Evolutionary conservation across 2,329 filamentous ascomycete genomes (phyloP).

Genomic region (Aspergillus thermomutatus): DNA sequence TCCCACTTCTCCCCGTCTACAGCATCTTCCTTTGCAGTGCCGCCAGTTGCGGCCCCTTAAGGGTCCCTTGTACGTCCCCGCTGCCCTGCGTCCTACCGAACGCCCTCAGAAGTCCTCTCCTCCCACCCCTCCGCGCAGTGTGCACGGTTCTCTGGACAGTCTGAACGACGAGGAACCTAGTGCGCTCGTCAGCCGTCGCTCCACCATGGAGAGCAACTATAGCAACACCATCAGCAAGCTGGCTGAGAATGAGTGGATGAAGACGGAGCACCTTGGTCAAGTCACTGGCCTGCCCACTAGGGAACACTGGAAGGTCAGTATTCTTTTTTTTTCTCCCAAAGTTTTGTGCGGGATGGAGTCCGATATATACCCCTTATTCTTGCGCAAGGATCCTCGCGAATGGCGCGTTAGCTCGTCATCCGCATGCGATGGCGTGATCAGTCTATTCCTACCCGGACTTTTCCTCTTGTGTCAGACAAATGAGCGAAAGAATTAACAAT

Average conservation of each 20-base stretch:
- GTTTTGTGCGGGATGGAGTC: not conserved
- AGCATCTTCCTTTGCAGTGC: conserved; percentile 43
- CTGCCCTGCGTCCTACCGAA: conserved; percentile 60
- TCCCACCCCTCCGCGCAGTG: conserved; percentile 51
- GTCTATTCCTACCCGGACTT: not conserved
- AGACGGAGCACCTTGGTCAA: conserved; percentile 51
- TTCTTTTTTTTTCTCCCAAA: not conserved
- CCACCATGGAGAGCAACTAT: conserved; percentile 40
- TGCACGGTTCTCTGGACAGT: conserved; percentile 54
- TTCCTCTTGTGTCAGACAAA: not conserved
- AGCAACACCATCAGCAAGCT: conserved; percentile 43
- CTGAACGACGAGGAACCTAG: conserved; percentile 35
- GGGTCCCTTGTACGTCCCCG: conserved; percentile 61
- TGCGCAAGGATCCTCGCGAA: conserved; percentile 16
- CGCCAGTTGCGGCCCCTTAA: conserved; percentile 59
- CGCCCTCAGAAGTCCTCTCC: conserved; percentile 45
- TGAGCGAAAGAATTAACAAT: conserved; percentile 12
- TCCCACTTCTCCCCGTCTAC: conserved; percentile 49
- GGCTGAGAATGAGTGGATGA: conserved; percentile 52
- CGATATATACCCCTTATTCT: conserved; percentile 22
- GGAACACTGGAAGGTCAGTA: conserved; percentile 64
- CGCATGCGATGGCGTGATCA: conserved; percentile 25
- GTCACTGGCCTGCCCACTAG: conserved; percentile 59
- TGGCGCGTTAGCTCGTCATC: conserved; percentile 23
- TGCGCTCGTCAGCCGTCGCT: conserved; percentile 35